phyloP scores from a whole-genome alignment of 1,284 basidiomycete species.

The Microbotryum silenes-acaulis region DNA sequence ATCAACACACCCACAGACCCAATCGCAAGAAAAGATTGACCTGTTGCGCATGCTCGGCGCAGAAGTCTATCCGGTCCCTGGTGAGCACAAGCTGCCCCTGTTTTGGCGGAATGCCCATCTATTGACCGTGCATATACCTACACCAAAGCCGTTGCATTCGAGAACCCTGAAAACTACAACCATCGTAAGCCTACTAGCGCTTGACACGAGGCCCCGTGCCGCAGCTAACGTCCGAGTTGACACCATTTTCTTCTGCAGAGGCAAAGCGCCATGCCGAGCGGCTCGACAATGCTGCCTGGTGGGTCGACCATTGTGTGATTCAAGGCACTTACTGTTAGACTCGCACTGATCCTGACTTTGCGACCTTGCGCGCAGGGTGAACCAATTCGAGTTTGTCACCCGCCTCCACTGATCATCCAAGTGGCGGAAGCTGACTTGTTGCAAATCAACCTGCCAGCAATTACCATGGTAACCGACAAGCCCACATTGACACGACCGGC shows the following conservation, averaged over 20 bases:
- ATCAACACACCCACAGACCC: constrained; percentile 24
- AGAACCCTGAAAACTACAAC: constrained; percentile 96
- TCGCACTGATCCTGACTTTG: neutral
- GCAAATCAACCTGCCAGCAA: constrained; percentile 18
- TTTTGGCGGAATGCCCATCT: neutral
- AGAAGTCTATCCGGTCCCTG: constrained; percentile 86
- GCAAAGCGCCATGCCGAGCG: constrained; percentile 76
- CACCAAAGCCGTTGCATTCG: constrained; percentile 73
- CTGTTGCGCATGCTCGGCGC: constrained; percentile 93
- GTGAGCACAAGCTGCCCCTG: constrained; percentile 31
- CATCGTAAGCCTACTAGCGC: constrained; percentile 50
- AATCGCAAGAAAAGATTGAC: constrained; percentile 98
- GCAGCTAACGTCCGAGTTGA: neutral
- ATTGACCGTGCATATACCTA: neutral
- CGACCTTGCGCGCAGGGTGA: neutral
- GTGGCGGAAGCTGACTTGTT: constrained; percentile 47
- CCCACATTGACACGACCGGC: constrained; percentile 84
- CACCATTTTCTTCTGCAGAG: constrained; percentile 39
- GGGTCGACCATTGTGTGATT: constrained; percentile 36
- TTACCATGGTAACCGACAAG: constrained; percentile 59
- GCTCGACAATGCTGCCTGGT: constrained; percentile 93
- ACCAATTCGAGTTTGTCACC: constrained; percentile 25
- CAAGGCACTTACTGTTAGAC: neutral
- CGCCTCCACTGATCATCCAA: constrained; percentile 48
- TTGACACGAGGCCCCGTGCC: too few species aligned